Evolutionary conservation across 2,329 filamentous ascomycete species (phyloP), one percentile per base, ranked within the genome.

Genomic region (Colletotrichum spaethianum): DNA sequence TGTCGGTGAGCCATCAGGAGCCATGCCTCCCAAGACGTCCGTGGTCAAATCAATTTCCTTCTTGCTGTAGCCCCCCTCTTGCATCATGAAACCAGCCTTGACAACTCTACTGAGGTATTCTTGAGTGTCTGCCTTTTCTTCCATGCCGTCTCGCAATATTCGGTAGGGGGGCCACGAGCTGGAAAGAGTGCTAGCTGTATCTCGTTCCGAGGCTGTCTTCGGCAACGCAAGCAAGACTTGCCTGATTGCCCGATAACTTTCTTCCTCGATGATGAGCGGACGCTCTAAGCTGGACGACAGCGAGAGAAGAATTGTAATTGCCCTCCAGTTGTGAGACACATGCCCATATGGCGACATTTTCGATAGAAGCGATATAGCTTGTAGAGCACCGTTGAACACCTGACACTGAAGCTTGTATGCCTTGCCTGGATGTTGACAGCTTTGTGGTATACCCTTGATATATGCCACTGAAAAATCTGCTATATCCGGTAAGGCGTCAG

Each of bases 101-200:
- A 88, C 83, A 50, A 86, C 85, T 64, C 89, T 83, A 67, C 88
- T 90, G 74, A 86, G 82, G 70, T 88, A 87, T 33, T 90, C 87
- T 55, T 88, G 84, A 1, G 81, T 82, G 6, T 84, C 83, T 62
- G 85, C 83, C 62, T 81, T 83, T 74, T 90, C 90, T 76, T 92
- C 90, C 73, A 89, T 86, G 1, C 90, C 90, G 75, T 92, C 88
- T 69, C 87, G 85, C 14, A 87, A 83, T 46, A 84, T 82, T 66
- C 89, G 81, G 79, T 90, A 92, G 0, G 90, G 90, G 12, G 90
- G 90, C 90, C 90, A 92, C 2, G 84, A 85, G 61, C 85, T 83
- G 2, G 83, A 81, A 67, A 89, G 84, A 36, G 88, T 85, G 26
- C 79, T 74, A 1, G 87, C 84, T 40, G 85, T 86, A 42, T 83